Percentiles rank a stretch among this genome's conserved stretches.
Conservation (phyloP, 129 eudicot genomes). For the Solidago caesia region DNA sequence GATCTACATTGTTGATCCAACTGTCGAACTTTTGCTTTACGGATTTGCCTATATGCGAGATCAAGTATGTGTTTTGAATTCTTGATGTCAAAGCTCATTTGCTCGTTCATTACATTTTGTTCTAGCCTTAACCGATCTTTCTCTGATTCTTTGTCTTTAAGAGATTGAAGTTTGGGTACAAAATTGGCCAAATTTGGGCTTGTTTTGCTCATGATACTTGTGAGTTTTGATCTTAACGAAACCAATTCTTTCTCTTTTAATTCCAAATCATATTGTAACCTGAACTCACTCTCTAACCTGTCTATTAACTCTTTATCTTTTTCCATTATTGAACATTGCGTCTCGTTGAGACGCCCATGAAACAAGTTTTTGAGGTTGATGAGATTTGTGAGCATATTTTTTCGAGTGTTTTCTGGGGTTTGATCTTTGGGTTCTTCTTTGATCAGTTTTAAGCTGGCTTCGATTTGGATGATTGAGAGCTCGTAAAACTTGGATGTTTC, state of each 20-base stretch:
- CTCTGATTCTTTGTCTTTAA: slow-evolving; percentile 29
- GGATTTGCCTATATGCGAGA: slow-evolving; percentile 48
- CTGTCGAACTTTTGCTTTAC: slow-evolving; percentile 37
- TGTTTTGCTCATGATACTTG: neutral
- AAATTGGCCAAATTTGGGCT: slow-evolving; percentile 26
- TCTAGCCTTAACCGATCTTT: slow-evolving; percentile 26
- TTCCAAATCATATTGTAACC: slow-evolving; percentile 37
- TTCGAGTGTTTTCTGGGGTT: slow-evolving; percentile 35
- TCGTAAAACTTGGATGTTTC: slow-evolving; percentile 67
- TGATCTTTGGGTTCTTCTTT: slow-evolving; percentile 43
- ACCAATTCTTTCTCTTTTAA: slow-evolving; percentile 6
- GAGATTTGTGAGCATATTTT: slow-evolving; percentile 43
- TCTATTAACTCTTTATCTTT: slow-evolving; percentile 52
- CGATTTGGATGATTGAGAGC: slow-evolving; percentile 58
- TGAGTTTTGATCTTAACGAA: too few species aligned
- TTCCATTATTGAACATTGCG: slow-evolving; percentile 33
- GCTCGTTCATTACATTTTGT: slow-evolving; percentile 34
- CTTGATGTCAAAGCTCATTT: slow-evolving; percentile 55
- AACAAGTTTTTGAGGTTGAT: slow-evolving; percentile 48
- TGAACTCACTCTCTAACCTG: slow-evolving; percentile 38
- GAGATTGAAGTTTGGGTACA: slow-evolving; percentile 18
- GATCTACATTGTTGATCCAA: slow-evolving; percentile 51
- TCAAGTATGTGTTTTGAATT: slow-evolving; percentile 51
- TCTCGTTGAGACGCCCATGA: slow-evolving; percentile 42
- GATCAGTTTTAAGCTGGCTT: slow-evolving; percentile 43